A percentile compares a stretch with the other conserved stretches of the same genome.
Conservation (phyloP, 352 stramenopile species). For the Blastocystis sp. region DNA sequence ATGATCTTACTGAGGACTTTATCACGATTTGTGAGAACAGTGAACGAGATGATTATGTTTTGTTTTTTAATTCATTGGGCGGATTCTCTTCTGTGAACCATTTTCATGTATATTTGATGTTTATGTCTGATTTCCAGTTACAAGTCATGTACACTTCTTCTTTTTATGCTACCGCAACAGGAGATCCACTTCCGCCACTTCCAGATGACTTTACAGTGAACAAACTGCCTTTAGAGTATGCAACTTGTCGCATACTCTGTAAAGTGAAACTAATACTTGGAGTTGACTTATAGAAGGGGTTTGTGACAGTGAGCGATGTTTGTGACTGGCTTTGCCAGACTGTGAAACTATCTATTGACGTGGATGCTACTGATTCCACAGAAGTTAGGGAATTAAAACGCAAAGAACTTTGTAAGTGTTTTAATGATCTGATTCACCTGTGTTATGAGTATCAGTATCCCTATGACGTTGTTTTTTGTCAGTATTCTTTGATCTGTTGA, state of each 20-base stretch:
- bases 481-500: not conserved
- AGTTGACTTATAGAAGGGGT: not conserved
- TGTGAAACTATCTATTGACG: slow-evolving; percentile 1
- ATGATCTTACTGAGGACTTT: slow-evolving; percentile 4
- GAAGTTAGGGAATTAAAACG: not conserved
- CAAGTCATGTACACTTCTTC: slow-evolving; percentile 65
- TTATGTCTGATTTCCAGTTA: not conserved
- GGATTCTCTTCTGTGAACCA: slow-evolving; percentile 63
- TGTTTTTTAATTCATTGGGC: slow-evolving; percentile 57
- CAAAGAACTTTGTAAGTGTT: not conserved
- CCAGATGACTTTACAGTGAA: not conserved
- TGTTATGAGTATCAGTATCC: slow-evolving; percentile 7
- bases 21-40: slow-evolving; percentile 3
- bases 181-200: not conserved
- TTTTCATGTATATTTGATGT: not conserved
- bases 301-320: not conserved
- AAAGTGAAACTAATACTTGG: not conserved
- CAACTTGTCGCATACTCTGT: not conserved
- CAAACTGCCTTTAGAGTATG: slow-evolving; percentile 41
- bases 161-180: slow-evolving; percentile 33
- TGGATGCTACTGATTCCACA: not conserved
- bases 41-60: slow-evolving; percentile 46
- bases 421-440: slow-evolving; percentile 10
- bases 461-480: slow-evolving; percentile 43
- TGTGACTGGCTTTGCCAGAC: slow-evolving; percentile 33